Percentiles rank a stretch among this genome's conserved stretches.
Evolutionary conservation across 495 filamentous ascomycete genomes (phyloP).

Genomic region (Trichoderma asperelloides): DNA sequence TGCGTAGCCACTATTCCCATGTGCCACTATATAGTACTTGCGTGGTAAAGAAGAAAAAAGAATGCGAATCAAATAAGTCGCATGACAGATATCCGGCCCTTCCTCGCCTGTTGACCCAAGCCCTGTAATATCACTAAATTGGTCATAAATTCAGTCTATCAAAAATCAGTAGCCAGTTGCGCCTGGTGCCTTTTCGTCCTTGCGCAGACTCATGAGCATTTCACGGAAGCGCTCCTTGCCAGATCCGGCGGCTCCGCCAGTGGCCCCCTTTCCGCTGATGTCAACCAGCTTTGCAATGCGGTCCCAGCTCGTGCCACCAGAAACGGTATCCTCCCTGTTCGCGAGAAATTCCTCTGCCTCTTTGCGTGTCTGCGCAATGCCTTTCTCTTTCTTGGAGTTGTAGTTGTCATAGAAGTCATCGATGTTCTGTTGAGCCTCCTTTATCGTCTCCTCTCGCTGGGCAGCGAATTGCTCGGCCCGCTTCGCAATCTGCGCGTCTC

Average conservation of each 20-base stretch:
- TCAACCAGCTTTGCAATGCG: constrained; percentile 95
- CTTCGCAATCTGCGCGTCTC: constrained; percentile 65
- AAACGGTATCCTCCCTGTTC: constrained; percentile 80
- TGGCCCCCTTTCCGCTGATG: constrained; percentile 83
- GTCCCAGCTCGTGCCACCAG: constrained; percentile 96
- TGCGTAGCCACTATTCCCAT: not conserved
- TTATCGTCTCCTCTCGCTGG: constrained; percentile 72
- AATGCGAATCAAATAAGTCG: not conserved
- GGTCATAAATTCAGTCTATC: not conserved
- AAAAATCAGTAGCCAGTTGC: constrained; percentile 49
- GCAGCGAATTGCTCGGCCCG: constrained; percentile 66
- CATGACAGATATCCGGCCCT: not conserved
- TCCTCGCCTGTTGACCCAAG: not conserved
- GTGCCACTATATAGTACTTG: not conserved
- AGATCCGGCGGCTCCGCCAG: constrained; percentile 74
- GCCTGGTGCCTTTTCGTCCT: constrained; percentile 90
- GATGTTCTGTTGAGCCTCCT: constrained; percentile 78
- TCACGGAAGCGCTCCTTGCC: constrained; percentile 95
- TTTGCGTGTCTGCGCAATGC: constrained; percentile 67
- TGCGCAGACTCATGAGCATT: constrained; percentile 75
- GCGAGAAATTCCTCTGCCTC: constrained; percentile 94
- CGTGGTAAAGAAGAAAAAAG: not conserved
- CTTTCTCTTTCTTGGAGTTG: constrained; percentile 93
- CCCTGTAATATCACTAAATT: not conserved
- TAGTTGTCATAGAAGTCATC: constrained; percentile 99